Percentiles rank a stretch among this genome's conserved stretches.
Conservation (phyloP, 2,329 filamentous ascomycete genomes). For the Coleophoma eucalyptorum region DNA sequence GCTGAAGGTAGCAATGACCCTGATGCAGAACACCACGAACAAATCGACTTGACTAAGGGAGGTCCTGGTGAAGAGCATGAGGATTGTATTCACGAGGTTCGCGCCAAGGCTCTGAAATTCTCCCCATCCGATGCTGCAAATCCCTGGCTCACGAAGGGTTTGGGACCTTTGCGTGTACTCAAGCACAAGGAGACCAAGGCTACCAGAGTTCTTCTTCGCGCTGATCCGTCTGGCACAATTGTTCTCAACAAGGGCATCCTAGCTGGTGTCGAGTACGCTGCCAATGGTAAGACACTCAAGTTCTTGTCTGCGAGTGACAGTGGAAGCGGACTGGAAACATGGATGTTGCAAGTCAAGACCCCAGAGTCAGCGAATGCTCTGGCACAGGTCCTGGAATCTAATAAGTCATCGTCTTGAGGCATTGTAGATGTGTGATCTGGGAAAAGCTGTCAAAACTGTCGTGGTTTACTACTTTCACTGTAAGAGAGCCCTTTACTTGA, state of each 20-base stretch:
- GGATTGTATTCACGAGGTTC: conserved; percentile 63
- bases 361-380: conserved; percentile 45
- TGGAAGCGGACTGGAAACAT: conserved; percentile 60
- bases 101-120: conserved; percentile 66
- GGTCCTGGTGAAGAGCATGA: conserved; percentile 72
- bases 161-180: conserved; percentile 69
- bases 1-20: conserved; percentile 25
- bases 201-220: conserved; percentile 66
- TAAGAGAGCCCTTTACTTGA: no score
- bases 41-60: conserved; percentile 65
- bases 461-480: no score
- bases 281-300: conserved; percentile 56
- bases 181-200: conserved; percentile 67
- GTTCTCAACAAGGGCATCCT: conserved; percentile 68
- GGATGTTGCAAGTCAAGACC: conserved; percentile 68
- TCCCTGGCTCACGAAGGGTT: conserved; percentile 65
- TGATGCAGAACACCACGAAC: conserved; percentile 59
- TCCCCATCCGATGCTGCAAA: conserved; percentile 44
- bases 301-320: conserved; percentile 52
- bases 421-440: not conserved
- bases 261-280: conserved; percentile 57
- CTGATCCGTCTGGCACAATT: conserved; percentile 71
- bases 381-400: conserved; percentile 36
- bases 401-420: conserved; percentile 33
- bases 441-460: no score